A percentile compares a stretch with the other conserved stretches of the same genome.
Conservation (phyloP, 2,329 filamentous ascomycete genomes). For the Neurospora sp. region DNA sequence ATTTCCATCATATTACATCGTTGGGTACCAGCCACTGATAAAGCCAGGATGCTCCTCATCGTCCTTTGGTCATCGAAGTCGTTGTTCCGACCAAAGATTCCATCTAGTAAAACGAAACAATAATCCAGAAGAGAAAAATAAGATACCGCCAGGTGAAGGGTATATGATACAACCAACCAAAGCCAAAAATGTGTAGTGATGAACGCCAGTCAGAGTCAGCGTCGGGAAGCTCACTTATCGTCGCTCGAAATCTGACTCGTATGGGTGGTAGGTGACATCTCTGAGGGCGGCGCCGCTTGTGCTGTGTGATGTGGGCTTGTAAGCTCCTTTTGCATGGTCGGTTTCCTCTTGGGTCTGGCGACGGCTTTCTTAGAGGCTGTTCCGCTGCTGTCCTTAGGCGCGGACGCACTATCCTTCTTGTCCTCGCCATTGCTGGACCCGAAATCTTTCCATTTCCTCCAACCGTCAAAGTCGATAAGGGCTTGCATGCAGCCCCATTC, state of each 20-base stretch:
- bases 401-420: background rate
- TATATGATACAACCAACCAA: background rate
- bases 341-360: background rate
- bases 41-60: background rate
- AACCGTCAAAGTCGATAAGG: slow-evolving; percentile 95
- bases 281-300: background rate
- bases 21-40: background rate
- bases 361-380: background rate
- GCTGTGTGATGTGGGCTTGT: background rate
- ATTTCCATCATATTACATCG: background rate
- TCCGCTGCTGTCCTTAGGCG: background rate
- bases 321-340: background rate
- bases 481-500: slow-evolving; percentile 99
- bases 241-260: background rate
- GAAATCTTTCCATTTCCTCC: slow-evolving; percentile 94
- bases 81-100: background rate
- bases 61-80: background rate
- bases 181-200: background rate
- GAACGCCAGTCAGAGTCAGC: background rate
- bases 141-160: background rate
- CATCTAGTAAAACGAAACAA: background rate
- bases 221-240: background rate
- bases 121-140: background rate
- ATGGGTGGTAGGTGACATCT: background rate
- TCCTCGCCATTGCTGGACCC: background rate